Percentiles rank a stretch among this genome's conserved stretches.
Conservation (phyloP, 352 stramenopile species). For the Pythium brassicae region DNA sequence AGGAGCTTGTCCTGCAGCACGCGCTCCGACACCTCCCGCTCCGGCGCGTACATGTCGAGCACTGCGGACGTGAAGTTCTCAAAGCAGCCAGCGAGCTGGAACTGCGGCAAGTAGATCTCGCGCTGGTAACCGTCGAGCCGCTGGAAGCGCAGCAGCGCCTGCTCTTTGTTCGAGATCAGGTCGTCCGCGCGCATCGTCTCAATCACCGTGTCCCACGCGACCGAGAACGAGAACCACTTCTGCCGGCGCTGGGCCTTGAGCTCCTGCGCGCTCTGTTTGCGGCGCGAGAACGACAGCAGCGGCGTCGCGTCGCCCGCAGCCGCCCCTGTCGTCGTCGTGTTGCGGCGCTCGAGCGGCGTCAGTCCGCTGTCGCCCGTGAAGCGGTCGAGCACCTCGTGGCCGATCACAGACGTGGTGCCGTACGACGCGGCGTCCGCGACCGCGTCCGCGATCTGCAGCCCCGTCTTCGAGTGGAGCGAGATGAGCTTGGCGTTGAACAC, state of each 20-base stretch:
- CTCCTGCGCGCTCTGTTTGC: constrained; percentile 77
- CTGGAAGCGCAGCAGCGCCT: constrained; percentile 94
- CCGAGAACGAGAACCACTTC: constrained; percentile 98
- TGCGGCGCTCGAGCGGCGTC: constrained; percentile 10
- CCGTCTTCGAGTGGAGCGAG: constrained; percentile 68
- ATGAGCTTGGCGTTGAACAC: constrained; percentile 87
- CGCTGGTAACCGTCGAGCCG: constrained; percentile 94
- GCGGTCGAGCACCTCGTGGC: constrained; percentile 56
- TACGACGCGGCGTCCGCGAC: constrained; percentile 30
- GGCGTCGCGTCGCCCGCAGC: constrained; percentile 71
- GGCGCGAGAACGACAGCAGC: constrained; percentile 79
- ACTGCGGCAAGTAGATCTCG: constrained; percentile 97
- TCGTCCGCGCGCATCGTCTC: constrained; percentile 93
- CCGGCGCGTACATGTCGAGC: constrained; percentile 59
- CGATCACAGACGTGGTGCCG: constrained; percentile 34
- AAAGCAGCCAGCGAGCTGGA: constrained; percentile 96
- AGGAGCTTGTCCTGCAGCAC: constrained; percentile 80
- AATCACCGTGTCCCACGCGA: constrained; percentile 97
- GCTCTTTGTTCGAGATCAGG: constrained; percentile 87
- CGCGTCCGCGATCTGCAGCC: constrained; percentile 41
- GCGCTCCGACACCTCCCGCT: constrained; percentile 59
- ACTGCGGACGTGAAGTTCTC: constrained; percentile 87
- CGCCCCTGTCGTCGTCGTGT: background rate
- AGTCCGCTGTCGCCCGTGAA: constrained; percentile 29
- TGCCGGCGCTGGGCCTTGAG: constrained; percentile 92